Conservation (phyloP, 441 rosid genomes). For the Croton setiger region DNA sequence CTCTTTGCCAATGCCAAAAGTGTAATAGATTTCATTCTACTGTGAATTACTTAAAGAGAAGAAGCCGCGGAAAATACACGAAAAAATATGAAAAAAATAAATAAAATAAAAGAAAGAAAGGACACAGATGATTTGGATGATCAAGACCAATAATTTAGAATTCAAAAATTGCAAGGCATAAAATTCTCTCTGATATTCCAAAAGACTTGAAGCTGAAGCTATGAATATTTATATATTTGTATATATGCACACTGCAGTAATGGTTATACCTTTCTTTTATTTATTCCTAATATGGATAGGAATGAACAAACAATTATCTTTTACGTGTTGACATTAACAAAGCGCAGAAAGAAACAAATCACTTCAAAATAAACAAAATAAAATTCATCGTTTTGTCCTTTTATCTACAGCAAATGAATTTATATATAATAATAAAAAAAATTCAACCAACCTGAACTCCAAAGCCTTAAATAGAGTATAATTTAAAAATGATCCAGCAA, state of each 20-base stretch:
- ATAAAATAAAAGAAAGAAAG: conserved; percentile 12
- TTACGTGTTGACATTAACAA: conserved; percentile 42
- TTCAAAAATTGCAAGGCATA: conserved; percentile 22
- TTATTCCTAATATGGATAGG: conserved; percentile 55
- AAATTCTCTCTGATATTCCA: conserved; percentile 41
- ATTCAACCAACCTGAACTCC: neutral
- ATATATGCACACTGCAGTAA: neutral
- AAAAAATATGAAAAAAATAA: conserved; percentile 14
- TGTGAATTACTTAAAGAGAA: conserved; percentile 8
- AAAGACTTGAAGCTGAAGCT: conserved; percentile 54
- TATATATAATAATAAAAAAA: neutral
- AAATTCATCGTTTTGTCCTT: conserved; percentile 18
- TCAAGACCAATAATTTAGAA: conserved; percentile 22
- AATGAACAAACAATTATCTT: conserved; percentile 33
- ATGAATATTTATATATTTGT: conserved; percentile 17
- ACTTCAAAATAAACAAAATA: conserved; percentile 18
- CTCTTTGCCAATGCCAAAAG: conserved; percentile 17
- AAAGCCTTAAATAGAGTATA: neutral
- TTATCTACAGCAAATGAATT: neutral
- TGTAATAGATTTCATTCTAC: conserved; percentile 19
- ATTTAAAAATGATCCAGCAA: neutral
- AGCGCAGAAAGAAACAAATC: conserved; percentile 21
- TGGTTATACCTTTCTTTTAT: conserved; percentile 13
- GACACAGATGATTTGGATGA: conserved; percentile 27
- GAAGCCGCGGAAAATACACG: conserved; percentile 21